Conservation (phyloP, 306 rosid genomes). For the Dalbergia cultrata region DNA sequence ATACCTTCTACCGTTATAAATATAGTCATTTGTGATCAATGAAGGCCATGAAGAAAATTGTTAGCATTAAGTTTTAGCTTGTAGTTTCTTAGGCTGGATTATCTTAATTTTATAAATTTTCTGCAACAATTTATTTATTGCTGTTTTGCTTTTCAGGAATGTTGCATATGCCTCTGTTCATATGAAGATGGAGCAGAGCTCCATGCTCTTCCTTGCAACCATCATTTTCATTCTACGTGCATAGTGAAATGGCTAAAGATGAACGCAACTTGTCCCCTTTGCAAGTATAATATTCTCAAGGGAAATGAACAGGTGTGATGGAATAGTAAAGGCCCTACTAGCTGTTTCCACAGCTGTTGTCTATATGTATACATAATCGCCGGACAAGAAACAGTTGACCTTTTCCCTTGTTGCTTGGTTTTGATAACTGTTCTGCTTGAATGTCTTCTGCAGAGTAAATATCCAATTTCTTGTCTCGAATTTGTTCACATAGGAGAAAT, state of each 20-base stretch:
- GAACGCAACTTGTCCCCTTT: conserved; percentile 99
- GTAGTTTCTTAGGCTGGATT: too few relatives aligned
- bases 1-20: too few relatives aligned
- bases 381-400: conserved; percentile 50
- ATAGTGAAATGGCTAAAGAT: conserved; percentile 93
- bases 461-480: not conserved
- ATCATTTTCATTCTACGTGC: conserved; percentile 87
- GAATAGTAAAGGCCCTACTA: conserved; percentile 36
- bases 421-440: conserved; percentile 33
- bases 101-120: too few relatives aligned
- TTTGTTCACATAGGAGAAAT: conserved; percentile 10
- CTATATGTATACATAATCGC: conserved; percentile 56
- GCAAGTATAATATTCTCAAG: conserved; percentile 94
- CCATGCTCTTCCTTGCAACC: conserved; percentile 94
- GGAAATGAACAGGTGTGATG: conserved; percentile 76
- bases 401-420: conserved; percentile 44
- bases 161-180: conserved; percentile 92
- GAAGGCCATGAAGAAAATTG: too few relatives aligned
- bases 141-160: conserved; percentile 67
- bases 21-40: too few relatives aligned
- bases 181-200: conserved; percentile 94
- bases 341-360: conserved; percentile 37
- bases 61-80: too few relatives aligned
- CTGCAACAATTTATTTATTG: not conserved
- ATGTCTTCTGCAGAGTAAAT: conserved; percentile 53